These are phyloP conservation scores for Mucor mucedo DNA, from an alignment of 371 early-diverging fungal genomes.

Conservation along the genomic window DNA sequence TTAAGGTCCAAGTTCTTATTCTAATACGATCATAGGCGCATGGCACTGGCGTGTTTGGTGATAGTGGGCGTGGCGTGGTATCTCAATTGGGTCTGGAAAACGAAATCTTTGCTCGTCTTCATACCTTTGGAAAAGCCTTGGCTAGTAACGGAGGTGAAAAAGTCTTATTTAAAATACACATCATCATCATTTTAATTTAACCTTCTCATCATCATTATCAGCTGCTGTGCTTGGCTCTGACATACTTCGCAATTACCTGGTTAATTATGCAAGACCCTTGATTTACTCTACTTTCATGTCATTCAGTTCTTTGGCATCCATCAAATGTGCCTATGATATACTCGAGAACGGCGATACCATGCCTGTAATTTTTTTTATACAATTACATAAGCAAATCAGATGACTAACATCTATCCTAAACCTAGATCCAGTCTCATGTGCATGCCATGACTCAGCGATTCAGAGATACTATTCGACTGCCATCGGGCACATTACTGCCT, in stretches of 20 bases:
- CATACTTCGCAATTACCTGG: slow-evolving; percentile 66
- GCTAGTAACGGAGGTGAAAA: slow-evolving; percentile 78
- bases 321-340: slow-evolving; percentile 62
- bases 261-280: slow-evolving; percentile 84
- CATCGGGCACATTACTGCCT: slow-evolving; percentile 58
- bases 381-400: not conserved
- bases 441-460: slow-evolving; percentile 48
- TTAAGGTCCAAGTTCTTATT: not conserved
- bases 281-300: slow-evolving; percentile 85
- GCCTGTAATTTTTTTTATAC: slow-evolving; percentile 38
- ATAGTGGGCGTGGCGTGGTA: slow-evolving; percentile 73
- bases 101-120: slow-evolving; percentile 75
- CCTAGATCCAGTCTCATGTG: slow-evolving; percentile 60
- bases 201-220: slow-evolving; percentile 16
- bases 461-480: slow-evolving; percentile 49
- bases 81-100: slow-evolving; percentile 64
- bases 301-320: slow-evolving; percentile 56
- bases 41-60: slow-evolving; percentile 79
- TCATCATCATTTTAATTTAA: too few relatives aligned
- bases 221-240: slow-evolving; percentile 75
- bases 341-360: slow-evolving; percentile 55
- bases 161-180: not conserved
- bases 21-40: slow-evolving; percentile 66
- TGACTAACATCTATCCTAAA: not conserved
- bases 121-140: slow-evolving; percentile 87